phyloP scores from a whole-genome alignment of 768 basidiomycete species.

The Boletus pseudopeckii region DNA sequence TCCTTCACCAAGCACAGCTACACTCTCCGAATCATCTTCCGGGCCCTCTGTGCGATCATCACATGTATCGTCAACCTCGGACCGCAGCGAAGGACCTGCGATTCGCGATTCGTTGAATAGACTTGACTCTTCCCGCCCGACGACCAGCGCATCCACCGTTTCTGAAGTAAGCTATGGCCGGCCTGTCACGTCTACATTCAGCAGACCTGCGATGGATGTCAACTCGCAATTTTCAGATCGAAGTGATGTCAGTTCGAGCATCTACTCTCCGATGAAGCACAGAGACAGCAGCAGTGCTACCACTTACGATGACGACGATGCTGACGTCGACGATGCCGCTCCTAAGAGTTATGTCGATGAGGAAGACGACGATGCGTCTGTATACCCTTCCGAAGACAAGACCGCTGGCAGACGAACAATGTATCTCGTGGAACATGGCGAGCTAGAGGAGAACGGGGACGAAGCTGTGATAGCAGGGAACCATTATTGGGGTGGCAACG shows the following conservation, averaged over 20 bases:
- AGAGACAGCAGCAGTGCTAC: conserved; percentile 16
- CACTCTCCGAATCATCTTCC: conserved; percentile 31
- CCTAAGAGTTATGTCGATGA: conserved; percentile 13
- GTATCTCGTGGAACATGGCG: conserved; percentile 32
- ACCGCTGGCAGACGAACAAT: conserved; percentile 34
- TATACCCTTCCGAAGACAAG: conserved; percentile 30
- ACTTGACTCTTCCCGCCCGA: conserved; percentile 16
- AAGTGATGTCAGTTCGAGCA: conserved; percentile 15
- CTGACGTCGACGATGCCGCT: conserved; percentile 15
- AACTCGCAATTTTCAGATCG: conserved; percentile 21
- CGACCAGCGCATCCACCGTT: conserved; percentile 17
- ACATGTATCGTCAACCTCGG: conserved; percentile 17
- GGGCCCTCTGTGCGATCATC: conserved; percentile 28
- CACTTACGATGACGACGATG: conserved; percentile 24
- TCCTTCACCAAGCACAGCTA: conserved; percentile 18
- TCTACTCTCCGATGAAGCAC: conserved; percentile 17
- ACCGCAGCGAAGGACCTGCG: conserved; percentile 9
- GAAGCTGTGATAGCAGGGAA: conserved; percentile 18
- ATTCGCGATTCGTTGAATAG: conserved; percentile 9
- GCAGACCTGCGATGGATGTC: neutral
- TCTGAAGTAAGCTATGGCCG: conserved; percentile 24
- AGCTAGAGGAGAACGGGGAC: conserved; percentile 21
- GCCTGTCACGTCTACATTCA: conserved; percentile 5
- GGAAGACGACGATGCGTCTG: conserved; percentile 29
- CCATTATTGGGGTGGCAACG: conserved; percentile 18